Conservation (phyloP, 306 rosid genomes). For the Pterocarpus macrocarpus region DNA sequence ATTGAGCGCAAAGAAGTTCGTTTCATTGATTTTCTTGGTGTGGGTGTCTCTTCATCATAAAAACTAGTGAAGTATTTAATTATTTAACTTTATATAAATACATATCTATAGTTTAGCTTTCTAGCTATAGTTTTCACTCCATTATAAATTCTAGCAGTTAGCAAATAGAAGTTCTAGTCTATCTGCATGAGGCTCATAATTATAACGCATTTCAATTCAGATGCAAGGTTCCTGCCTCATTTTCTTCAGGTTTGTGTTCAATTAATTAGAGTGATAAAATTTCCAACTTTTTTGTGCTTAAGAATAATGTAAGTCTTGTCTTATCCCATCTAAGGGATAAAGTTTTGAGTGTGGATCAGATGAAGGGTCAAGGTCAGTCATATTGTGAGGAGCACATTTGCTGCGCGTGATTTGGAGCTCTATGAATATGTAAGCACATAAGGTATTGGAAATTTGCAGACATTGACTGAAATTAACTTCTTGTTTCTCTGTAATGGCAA, state of each 20-base stretch:
- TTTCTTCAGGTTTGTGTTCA: conserved; percentile 33
- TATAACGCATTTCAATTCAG: conserved; percentile 21
- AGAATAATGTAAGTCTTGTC: not conserved
- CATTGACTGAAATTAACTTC: conserved; percentile 35
- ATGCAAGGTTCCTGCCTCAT: conserved; percentile 36
- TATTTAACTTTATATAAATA: conserved; percentile 49
- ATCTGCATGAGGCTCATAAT: conserved; percentile 33
- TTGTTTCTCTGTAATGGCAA: conserved; percentile 42
- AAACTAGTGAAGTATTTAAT: conserved; percentile 31
- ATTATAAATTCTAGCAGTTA: conserved; percentile 16
- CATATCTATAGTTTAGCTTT: conserved; percentile 39
- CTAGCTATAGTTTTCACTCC: conserved; percentile 20
- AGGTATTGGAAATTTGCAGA: conserved; percentile 50
- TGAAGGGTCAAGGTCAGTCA: conserved; percentile 11
- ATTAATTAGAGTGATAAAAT: conserved; percentile 41
- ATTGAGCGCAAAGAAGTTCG: conserved; percentile 60
- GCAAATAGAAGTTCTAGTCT: conserved; percentile 37
- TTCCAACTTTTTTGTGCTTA: conserved; percentile 28
- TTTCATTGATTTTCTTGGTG: conserved; percentile 94
- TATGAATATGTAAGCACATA: conserved; percentile 27
- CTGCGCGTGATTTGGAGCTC: conserved; percentile 40
- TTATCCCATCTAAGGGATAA: conserved; percentile 23
- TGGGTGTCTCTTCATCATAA: conserved; percentile 72
- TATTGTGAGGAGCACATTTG: conserved; percentile 38
- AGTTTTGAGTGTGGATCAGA: conserved; percentile 45